Conservation (phyloP, 2,329 filamentous ascomycete species). For the Claviceps sp. region DNA sequence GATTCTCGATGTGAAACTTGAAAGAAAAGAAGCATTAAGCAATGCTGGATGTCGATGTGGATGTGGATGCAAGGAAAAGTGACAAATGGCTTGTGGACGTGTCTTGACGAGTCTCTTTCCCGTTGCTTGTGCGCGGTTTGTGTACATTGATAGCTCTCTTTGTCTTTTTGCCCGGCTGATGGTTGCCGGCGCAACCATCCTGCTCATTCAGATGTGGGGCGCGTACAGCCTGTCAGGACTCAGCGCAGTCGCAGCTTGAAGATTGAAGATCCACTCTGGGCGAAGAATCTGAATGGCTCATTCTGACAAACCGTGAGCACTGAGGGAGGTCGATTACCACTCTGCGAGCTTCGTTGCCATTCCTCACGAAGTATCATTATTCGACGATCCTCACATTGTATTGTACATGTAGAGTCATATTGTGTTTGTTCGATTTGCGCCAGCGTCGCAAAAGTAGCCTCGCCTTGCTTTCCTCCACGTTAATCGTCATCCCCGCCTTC, state of each 20-base stretch:
- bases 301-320: too few species aligned
- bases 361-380: neutral
- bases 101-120: constrained; percentile 4
- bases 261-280: neutral
- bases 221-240: neutral
- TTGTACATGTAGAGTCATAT: too few species aligned
- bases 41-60: constrained; percentile 14
- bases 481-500: neutral
- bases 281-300: too few species aligned
- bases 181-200: constrained; percentile 16
- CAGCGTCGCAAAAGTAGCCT: too few species aligned
- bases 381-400: neutral
- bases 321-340: neutral
- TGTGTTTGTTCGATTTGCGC: too few species aligned
- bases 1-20: neutral
- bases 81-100: neutral
- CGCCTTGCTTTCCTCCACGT: too few species aligned
- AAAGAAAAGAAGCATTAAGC: constrained; percentile 12
- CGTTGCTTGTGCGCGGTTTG: constrained; percentile 13
- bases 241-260: neutral
- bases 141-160: constrained; percentile 17
- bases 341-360: neutral
- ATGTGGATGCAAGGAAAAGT: constrained; percentile 7
- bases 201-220: neutral
- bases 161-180: neutral